Base-by-base conservation (phyloP, 495 filamentous ascomycete genomes). In the Podospora fimiseda region DNA sequence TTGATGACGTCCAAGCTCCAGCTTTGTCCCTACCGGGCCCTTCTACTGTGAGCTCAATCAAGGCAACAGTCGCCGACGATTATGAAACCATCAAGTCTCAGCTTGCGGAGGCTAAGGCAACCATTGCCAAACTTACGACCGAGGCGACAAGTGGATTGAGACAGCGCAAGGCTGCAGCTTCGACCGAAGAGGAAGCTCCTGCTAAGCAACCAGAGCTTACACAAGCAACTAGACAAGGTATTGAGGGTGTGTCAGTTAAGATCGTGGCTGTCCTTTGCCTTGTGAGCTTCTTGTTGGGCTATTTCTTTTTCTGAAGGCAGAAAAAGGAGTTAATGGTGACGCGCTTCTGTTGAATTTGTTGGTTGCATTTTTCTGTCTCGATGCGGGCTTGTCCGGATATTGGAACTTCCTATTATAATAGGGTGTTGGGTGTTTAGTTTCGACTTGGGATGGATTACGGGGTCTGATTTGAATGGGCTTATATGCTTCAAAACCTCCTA, bases 251-350 rank as follows among this genome's bases (percentile, higher is more conserved):
- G n/a, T 84, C 93, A 0, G 78, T 98, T 41, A 85, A 90, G 67
- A 79, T 89, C 47, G 86, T 86, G 48, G 93, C 93, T 19, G 76
- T 75, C 13, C 73, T 98, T 44, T 97, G 93, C 61, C 74, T 98
- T 67, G 54, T 92, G 51, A 85, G 88, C 72, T 98, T 98, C 73
- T 71, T 98, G 65, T 76, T 97, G 60, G 94, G 88, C 2, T 98
- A 95, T 68, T 79, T 96, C 60, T 88, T 98, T 70, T 97, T 97
- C 67, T 98, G 82, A 39, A 21, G 8, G 16, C 48, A 19, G 16
- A 33, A 33, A 33, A 33, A 11, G 11, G 27, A 33, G 5, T 33
- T 33, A 5, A 33, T 33, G 6, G 15, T 3, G 24, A 9, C 14
- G 33, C 11, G 6, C 8, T 5, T 41, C 14, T 7, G 39, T 47